These are phyloP conservation scores for Rosa lucieae DNA, from an alignment of 306 rosid genomes.

Conservation along the genomic window DNA sequence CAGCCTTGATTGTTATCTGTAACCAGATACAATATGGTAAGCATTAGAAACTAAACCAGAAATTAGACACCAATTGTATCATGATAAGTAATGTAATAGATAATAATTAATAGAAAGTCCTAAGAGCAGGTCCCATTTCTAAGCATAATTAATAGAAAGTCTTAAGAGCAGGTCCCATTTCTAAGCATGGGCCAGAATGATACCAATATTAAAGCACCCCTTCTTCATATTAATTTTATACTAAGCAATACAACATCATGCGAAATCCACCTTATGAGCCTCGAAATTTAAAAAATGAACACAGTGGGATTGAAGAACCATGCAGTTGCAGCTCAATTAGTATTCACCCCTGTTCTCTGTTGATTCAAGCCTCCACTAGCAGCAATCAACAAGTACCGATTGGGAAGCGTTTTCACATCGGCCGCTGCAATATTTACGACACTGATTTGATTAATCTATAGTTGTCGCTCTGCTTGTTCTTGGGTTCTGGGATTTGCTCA, in stretches of 20 bases:
- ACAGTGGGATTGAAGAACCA: not conserved
- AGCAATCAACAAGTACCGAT: conserved; percentile 68
- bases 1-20: conserved; percentile 48
- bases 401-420: conserved; percentile 55
- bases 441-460: not conserved
- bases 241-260: not conserved
- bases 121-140: not conserved
- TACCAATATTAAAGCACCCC: not conserved
- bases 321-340: not conserved
- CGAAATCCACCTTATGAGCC: not conserved
- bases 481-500: too few relatives aligned
- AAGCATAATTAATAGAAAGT: not conserved
- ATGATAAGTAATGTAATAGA: not conserved
- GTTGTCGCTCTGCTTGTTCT: too few relatives aligned
- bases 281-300: not conserved
- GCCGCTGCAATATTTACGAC: conserved; percentile 43
- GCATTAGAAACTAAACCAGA: conserved; percentile 13
- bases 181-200: too few relatives aligned
- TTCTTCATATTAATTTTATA: not conserved
- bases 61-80: not conserved
- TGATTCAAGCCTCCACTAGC: conserved; percentile 95
- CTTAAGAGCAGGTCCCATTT: not conserved
- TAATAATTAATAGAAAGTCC: not conserved
- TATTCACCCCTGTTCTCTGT: conserved; percentile 92
- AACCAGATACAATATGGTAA: conserved; percentile 25